Evolutionary conservation across 345 rosid species (phyloP), one percentile per base, ranked within the genome.

Genomic region (Pugionium cornutum): DNA sequence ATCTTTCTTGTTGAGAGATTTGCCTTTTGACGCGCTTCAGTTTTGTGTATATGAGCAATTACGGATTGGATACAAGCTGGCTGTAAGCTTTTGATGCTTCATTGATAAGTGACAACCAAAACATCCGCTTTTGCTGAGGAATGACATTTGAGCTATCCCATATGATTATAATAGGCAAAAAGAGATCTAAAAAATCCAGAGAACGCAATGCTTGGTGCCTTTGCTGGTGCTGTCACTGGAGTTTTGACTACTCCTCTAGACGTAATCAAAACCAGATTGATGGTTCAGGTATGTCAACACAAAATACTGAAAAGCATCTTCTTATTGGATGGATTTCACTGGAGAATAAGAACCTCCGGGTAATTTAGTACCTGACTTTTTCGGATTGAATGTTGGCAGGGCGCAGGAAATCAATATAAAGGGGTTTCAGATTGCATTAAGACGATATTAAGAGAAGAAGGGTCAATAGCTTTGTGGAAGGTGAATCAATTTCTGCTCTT

Each of bases 11-110:
- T 56, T 92, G 81, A 81, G 94, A 74, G 98, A 92, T 78, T 79
- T 92, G 73, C 98, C 97, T 48, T 92, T 89, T 81, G 98, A 92
- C 41, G 98, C 97, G 1, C 72, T 89, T 58, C 97, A 92, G 65
- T 92, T 92, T 75, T 92, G 98, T 64, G 75, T 89, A 72, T 92
- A 92, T 37, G 98, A 92, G 81, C 97, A 92, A 74, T 81, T 92
- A 37, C 83, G 85, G 33, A 81, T 87, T 6, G 94, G 91, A 49
- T 92, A 89, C 78, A 89, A 84, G 80, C 75, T 75, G 5, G 98
- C 88, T 45, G 98, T 92, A 78, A 79, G 87, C 42, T 42, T 59
- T 51, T 40, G 58, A 26, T 53, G 53, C 30, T 53, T 37, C 50
- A 18, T 44, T 52, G n/a, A 27, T 10, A 30, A 30, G 18, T 52